These are phyloP conservation scores for Talaromyces proteolyticus DNA, from an alignment of 495 filamentous ascomycete genomes.

Conservation along the genomic window DNA sequence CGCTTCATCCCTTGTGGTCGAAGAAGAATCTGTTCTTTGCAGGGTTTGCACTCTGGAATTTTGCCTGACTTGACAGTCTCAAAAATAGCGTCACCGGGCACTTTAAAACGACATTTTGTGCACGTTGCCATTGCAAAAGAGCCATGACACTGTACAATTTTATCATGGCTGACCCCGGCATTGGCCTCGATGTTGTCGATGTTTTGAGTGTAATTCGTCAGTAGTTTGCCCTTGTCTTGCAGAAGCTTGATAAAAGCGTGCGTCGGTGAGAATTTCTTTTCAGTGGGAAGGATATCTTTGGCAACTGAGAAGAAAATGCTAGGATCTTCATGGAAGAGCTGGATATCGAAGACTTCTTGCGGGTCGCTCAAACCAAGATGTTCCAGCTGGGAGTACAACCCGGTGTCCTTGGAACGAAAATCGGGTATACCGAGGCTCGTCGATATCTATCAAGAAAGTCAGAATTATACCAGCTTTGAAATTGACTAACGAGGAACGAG, in stretches of 20 bases:
- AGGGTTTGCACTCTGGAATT: constrained; percentile 48
- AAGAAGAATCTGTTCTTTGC: constrained; percentile 33
- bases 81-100: constrained; percentile 73
- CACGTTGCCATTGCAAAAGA: constrained; percentile 92
- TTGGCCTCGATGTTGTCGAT: constrained; percentile 94
- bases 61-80: constrained; percentile 70
- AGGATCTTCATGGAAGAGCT: constrained; percentile 79
- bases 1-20: constrained; percentile 58
- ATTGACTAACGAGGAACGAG: not conserved
- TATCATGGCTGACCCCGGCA: constrained; percentile 76
- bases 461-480: not conserved
- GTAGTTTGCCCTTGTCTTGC: constrained; percentile 80
- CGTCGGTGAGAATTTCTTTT: constrained; percentile 73
- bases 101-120: constrained; percentile 70
- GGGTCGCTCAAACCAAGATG: constrained; percentile 75
- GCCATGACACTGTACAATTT: constrained; percentile 93
- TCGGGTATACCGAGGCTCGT: constrained; percentile 65
- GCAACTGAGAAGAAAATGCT: constrained; percentile 89
- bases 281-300: constrained; percentile 78
- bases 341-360: constrained; percentile 91
- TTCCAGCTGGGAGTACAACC: constrained; percentile 67
- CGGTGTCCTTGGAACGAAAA: constrained; percentile 62
- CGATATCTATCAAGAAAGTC: constrained; percentile 54
- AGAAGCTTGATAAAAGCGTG: constrained; percentile 95
- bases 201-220: constrained; percentile 98